Evolutionary conservation across 371 early-diverging fungal species (phyloP), one percentile per base, ranked within the genome.

Genomic region (Ordospora colligata): DNA sequence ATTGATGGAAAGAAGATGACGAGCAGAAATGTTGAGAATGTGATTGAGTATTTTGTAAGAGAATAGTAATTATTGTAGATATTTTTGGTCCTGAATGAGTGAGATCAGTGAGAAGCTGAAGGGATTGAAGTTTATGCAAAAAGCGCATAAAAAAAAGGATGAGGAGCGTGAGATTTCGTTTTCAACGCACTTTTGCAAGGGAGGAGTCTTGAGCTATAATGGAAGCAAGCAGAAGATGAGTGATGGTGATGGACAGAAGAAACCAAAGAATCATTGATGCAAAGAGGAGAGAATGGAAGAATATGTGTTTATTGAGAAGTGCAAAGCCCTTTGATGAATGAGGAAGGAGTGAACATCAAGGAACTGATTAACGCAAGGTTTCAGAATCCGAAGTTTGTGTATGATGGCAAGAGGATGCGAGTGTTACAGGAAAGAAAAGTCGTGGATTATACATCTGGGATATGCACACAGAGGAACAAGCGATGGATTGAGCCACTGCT

Each of bases 361-460:
- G 80, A 80, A 5, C 63, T 76, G 49, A 67, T 70, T 2, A 70
- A 27, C 37, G 77, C 75, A 14, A 62, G 81, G 44, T 80, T 77
- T 73, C 74, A 80, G 65, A 80, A 80, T 58, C 81, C 73, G 19
- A 82, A 82, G 62, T 78, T 75, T 58, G 67, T 78, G 22, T 82
- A 68, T 45, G 81, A 81, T 91, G 77, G 93, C 64, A 96, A 94
- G 83, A 86, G 95, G 69, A 90, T 93, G 90, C 86, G 95, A 73
- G 92, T 92, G 82, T 90, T 94, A 6, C 90, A 94, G 72, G 93
- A 93, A 83, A 86, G 98, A 73, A 87, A 91, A 54, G 93, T 93
- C 0, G 90, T 95, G 12, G 98, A 98, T 83, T 94, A 91, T 82
- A 90, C 92, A 69, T 89, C 91, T 32, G 88, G 90, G 50, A 84